These are phyloP conservation scores for Incumbomyces lentus DNA, from an alignment of 2,329 filamentous ascomycete genomes.

Conservation along the genomic window DNA sequence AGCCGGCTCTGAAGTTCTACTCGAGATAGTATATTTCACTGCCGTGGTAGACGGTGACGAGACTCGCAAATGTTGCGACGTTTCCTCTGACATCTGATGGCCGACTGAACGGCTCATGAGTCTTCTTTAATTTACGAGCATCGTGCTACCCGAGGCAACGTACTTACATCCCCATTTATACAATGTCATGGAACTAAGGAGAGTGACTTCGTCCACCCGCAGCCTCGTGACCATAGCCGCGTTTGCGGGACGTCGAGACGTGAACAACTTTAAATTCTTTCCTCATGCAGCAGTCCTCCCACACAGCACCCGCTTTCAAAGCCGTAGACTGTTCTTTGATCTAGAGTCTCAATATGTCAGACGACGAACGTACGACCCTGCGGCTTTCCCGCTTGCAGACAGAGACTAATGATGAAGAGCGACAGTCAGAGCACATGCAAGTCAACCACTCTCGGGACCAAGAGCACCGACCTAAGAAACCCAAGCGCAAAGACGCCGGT, in stretches of 20 bases:
- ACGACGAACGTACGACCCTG: constrained; percentile 13
- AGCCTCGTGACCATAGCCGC: too few species aligned
- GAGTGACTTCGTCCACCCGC: too few species aligned
- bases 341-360: constrained; percentile 10
- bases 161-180: too few species aligned
- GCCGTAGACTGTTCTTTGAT: background rate
- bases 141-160: too few species aligned
- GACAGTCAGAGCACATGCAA: background rate
- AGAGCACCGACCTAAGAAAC: constrained; percentile 27
- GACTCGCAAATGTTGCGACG: constrained; percentile 49
- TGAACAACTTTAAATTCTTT: too few species aligned
- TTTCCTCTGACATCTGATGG: background rate
- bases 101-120: too few species aligned
- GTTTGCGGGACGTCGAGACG: too few species aligned
- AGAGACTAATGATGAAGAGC: constrained; percentile 16
- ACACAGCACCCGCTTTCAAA: too few species aligned
- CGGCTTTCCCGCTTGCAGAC: constrained; percentile 2
- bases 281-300: background rate
- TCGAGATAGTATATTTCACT: constrained; percentile 86
- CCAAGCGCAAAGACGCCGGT: constrained; percentile 33
- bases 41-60: constrained; percentile 74
- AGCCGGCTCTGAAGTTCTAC: constrained; percentile 44
- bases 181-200: too few species aligned
- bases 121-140: too few species aligned
- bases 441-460: constrained; percentile 29